phyloP scores from a whole-genome alignment of 2,329 filamentous ascomycete species.

The Pezicula carpinea region DNA sequence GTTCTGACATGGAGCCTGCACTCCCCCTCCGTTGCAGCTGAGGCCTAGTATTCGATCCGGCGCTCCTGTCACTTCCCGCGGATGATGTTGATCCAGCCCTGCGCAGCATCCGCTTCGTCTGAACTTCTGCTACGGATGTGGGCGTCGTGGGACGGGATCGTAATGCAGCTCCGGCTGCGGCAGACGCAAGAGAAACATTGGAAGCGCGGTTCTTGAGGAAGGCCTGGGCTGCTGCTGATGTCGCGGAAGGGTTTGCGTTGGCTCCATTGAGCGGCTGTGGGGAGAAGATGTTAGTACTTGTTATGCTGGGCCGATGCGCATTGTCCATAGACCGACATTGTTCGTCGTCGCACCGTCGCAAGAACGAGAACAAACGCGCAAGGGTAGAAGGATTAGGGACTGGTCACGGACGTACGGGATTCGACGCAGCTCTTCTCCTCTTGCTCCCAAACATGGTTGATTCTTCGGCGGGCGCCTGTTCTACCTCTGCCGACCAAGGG shows the following conservation, averaged over 20 bases:
- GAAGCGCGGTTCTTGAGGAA: conserved; percentile 66
- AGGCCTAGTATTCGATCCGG: conserved; percentile 34
- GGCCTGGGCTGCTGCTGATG: conserved; percentile 76
- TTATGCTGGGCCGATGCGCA: conserved; percentile 3
- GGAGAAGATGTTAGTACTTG: conserved; percentile 17
- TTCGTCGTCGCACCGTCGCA: conserved; percentile 14
- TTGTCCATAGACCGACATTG: background rate
- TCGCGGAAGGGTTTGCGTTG: conserved; percentile 66
- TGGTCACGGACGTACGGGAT: conserved; percentile 34
- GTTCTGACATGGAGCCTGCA: conserved; percentile 78
- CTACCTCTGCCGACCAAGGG: conserved; percentile 28
- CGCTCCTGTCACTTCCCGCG: conserved; percentile 42
- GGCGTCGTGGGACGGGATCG: conserved; percentile 73
- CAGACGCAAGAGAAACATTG: conserved; percentile 67
- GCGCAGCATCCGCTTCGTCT: conserved; percentile 80
- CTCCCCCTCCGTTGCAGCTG: conserved; percentile 63
- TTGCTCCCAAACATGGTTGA: conserved; percentile 30
- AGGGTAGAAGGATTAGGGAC: background rate
- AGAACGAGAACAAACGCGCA: conserved; percentile 14
- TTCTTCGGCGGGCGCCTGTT: conserved; percentile 13
- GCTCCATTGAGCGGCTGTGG: conserved; percentile 55
- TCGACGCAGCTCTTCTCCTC: conserved; percentile 34
- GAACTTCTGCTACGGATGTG: conserved; percentile 73
- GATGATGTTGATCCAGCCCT: conserved; percentile 71
- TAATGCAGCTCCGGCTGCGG: conserved; percentile 82